Evolutionary conservation across 805 yeast genomes (phyloP).

Genomic region (Diddensiella caesifluorescens): DNA sequence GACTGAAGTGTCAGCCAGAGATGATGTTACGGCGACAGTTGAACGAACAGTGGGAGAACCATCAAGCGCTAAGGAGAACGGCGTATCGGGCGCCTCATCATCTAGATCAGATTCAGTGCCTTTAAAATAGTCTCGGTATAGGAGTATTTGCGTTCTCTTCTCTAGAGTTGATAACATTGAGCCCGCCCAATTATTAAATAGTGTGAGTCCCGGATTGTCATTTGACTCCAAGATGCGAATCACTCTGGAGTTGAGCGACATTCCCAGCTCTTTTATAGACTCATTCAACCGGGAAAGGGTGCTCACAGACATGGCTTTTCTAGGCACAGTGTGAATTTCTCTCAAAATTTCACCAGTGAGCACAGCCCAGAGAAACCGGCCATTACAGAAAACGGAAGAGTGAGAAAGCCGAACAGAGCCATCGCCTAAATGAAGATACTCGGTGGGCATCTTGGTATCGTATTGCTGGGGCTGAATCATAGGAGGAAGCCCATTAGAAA

Average conservation of each 20-base stretch:
- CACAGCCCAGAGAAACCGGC: slow-evolving; percentile 10
- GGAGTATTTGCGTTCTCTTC: slow-evolving; percentile 6
- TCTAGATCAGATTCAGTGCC: no score
- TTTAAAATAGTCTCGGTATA: slow-evolving; percentile 5
- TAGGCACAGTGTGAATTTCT: slow-evolving; percentile 5
- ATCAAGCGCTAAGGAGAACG: not conserved
- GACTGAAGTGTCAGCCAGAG: slow-evolving; percentile 9
- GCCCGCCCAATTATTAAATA: slow-evolving; percentile 8
- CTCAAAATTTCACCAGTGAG: slow-evolving; percentile 5
- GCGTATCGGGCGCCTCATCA: no score
- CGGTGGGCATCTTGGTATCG: slow-evolving; percentile 10
- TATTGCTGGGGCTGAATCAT: slow-evolving; percentile 5
- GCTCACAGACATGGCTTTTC: slow-evolving; percentile 2
- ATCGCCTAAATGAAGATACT: not conserved
- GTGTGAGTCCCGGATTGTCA: not conserved
- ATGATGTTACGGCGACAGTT: slow-evolving; percentile 9
- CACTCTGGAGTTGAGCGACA: slow-evolving; percentile 7
- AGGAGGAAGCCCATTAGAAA: slow-evolving; percentile 12
- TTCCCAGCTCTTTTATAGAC: slow-evolving; percentile 5
- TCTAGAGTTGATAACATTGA: slow-evolving; percentile 7
- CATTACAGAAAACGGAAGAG: slow-evolving; percentile 8
- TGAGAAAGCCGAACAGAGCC: slow-evolving; percentile 4
- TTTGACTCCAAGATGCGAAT: slow-evolving; percentile 1
- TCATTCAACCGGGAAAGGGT: not conserved
- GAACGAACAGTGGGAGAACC: not conserved